phyloP scores from a whole-genome alignment of 768 basidiomycete species.

The Galerina sulciceps region DNA sequence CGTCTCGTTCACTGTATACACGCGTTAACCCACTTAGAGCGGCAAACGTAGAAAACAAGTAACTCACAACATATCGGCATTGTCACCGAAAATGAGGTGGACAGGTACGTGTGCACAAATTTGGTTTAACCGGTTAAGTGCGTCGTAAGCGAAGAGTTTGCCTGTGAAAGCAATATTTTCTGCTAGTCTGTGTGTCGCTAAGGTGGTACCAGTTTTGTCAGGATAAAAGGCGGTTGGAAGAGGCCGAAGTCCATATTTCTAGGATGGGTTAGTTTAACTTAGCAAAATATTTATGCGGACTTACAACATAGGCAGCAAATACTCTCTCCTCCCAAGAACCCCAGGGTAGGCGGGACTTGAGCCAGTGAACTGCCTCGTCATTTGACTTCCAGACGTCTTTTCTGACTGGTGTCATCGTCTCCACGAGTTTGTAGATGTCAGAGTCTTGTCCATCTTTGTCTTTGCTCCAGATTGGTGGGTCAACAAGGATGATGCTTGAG shows the following conservation, averaged over 20 bases:
- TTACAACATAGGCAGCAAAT: conserved; percentile 27
- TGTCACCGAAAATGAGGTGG: conserved; percentile 32
- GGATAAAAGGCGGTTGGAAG: conserved; percentile 33
- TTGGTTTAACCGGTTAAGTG: conserved; percentile 29
- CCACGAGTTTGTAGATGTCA: conserved; percentile 29
- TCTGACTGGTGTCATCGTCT: conserved; percentile 26
- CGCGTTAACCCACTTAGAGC: background rate
- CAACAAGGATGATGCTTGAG: conserved; percentile 28
- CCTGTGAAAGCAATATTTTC: conserved; percentile 33
- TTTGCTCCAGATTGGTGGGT: conserved; percentile 26
- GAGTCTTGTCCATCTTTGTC: conserved; percentile 25
- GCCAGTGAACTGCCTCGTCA: conserved; percentile 28
- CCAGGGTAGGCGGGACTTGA: conserved; percentile 27
- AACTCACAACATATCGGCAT: conserved; percentile 36
- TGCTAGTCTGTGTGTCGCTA: conserved; percentile 28
- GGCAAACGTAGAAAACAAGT: background rate
- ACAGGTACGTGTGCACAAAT: conserved; percentile 30
- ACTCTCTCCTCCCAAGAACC: conserved; percentile 30
- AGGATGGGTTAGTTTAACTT: background rate
- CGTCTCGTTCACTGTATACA: conserved; percentile 23
- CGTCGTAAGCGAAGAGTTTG: conserved; percentile 21
- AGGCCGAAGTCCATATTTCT: conserved; percentile 31
- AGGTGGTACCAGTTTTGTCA: conserved; percentile 27
- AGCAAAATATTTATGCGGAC: background rate
- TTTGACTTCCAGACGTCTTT: conserved; percentile 28